phyloP scores from a whole-genome alignment of 768 basidiomycete genomes.

The Termitomyces sp. region DNA sequence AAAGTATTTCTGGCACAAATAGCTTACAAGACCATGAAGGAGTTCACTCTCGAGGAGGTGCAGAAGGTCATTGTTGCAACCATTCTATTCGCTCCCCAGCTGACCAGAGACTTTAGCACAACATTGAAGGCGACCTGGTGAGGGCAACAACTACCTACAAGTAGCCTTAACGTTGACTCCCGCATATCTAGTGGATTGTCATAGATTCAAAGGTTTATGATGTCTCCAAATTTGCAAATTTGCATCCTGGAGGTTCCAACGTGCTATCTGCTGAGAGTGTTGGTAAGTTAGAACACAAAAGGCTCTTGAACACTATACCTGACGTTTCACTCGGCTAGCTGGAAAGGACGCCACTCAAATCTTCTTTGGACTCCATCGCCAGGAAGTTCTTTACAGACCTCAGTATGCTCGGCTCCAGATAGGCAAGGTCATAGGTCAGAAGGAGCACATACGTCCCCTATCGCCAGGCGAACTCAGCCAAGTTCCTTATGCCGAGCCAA shows the following conservation, averaged over 20 bases:
- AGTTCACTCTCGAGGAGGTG: slow-evolving; percentile 58
- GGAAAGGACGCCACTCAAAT: slow-evolving; percentile 75
- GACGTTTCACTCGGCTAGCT: slow-evolving; percentile 30
- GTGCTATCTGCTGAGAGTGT: slow-evolving; percentile 65
- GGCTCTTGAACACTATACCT: background rate
- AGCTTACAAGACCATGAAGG: slow-evolving; percentile 19
- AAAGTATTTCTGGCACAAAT: background rate
- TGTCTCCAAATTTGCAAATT: slow-evolving; percentile 70
- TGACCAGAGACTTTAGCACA: slow-evolving; percentile 52
- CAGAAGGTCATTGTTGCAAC: slow-evolving; percentile 44
- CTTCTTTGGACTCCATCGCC: slow-evolving; percentile 84
- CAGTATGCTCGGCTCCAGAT: slow-evolving; percentile 70
- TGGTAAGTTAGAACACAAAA: slow-evolving; percentile 36
- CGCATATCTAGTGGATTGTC: slow-evolving; percentile 60
- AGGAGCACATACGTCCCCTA: slow-evolving; percentile 48
- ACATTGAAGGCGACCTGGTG: slow-evolving; percentile 75
- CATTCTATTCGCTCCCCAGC: background rate
- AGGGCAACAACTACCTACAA: background rate
- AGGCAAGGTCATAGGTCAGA: slow-evolving; percentile 54
- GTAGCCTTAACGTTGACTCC: background rate
- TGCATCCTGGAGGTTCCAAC: slow-evolving; percentile 82
- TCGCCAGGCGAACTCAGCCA: slow-evolving; percentile 60
- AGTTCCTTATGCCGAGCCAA: slow-evolving; percentile 84
- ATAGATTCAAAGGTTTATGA: slow-evolving; percentile 82
- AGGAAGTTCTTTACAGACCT: slow-evolving; percentile 71